phyloP scores from a whole-genome alignment of 2,329 filamentous ascomycete species.

The Cladophialophora yegresii region DNA sequence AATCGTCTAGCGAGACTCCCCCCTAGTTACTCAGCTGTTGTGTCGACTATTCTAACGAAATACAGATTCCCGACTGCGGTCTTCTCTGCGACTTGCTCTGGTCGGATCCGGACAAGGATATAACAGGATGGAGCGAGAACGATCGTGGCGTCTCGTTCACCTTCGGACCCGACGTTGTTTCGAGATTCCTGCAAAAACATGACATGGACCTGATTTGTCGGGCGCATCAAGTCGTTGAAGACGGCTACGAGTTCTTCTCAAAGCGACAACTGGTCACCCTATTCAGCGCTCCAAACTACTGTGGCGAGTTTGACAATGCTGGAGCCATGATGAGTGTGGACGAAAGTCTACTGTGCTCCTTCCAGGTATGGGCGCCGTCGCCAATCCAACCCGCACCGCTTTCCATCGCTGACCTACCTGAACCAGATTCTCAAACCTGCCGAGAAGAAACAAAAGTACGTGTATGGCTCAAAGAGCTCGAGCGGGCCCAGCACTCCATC shows the following conservation, averaged over 20 bases:
- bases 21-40: background rate
- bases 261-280: constrained; percentile 96
- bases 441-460: constrained; percentile 99
- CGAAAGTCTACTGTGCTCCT: constrained; percentile 96
- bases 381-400: constrained; percentile 28
- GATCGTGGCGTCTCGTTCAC: constrained; percentile 98
- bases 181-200: constrained; percentile 96
- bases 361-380: constrained; percentile 69
- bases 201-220: constrained; percentile 99
- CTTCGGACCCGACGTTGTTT: constrained; percentile 95
- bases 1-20: background rate
- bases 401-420: constrained; percentile 21
- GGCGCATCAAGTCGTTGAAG: constrained; percentile 97
- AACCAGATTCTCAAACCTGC: constrained; percentile 93
- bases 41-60: constrained; percentile 14
- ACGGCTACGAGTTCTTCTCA: constrained; percentile 99
- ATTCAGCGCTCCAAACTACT: constrained; percentile 99
- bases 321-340: constrained; percentile 99
- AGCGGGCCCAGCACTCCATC: constrained; percentile 70
- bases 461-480: constrained; percentile 71
- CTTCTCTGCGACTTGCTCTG: constrained; percentile 95
- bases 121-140: constrained; percentile 98
- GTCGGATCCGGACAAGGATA: constrained; percentile 99
- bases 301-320: constrained; percentile 98
- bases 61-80: constrained; percentile 93